Conservation (phyloP, 1,284 basidiomycete genomes). For the Sphaerobolus stellatus region DNA sequence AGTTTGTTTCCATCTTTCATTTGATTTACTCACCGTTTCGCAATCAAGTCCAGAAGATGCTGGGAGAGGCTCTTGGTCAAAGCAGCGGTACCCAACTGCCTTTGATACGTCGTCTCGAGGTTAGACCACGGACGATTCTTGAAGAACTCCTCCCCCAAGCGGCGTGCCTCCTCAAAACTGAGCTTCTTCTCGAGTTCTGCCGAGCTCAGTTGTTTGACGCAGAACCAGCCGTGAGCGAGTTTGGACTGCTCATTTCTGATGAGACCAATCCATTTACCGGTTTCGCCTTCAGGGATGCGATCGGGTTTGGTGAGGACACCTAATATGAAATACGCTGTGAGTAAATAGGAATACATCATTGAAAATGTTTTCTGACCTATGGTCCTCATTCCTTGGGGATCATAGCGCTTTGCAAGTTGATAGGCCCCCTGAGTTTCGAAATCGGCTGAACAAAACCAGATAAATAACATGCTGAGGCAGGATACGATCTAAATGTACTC, state of each 20-base stretch:
- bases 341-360: background rate
- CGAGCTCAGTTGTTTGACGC: conserved; percentile 65
- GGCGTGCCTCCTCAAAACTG: conserved; percentile 59
- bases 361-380: conserved; percentile 51
- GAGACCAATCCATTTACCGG: conserved; percentile 56
- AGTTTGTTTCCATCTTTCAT: background rate
- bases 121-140: conserved; percentile 52
- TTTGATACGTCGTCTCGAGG: conserved; percentile 48
- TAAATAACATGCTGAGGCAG: background rate
- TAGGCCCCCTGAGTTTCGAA: conserved; percentile 72
- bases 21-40: conserved; percentile 45
- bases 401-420: conserved; percentile 52
- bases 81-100: conserved; percentile 53
- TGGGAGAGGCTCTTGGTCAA: conserved; percentile 55
- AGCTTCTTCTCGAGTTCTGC: conserved; percentile 53
- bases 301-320: conserved; percentile 86
- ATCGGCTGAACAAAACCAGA: conserved; percentile 48
- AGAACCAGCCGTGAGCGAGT: conserved; percentile 67
- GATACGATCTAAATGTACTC: conserved; percentile 42
- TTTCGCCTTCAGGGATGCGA: conserved; percentile 62
- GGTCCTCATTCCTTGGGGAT: conserved; percentile 62
- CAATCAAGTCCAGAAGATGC: conserved; percentile 57
- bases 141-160: conserved; percentile 71
- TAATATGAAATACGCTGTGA: conserved; percentile 26
- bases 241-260: conserved; percentile 57